A percentile compares a stretch with the other conserved stretches of the same genome.
Evolutionary conservation across 495 filamentous ascomycete species (phyloP).

Genomic region (Aspergillus ostianus): DNA sequence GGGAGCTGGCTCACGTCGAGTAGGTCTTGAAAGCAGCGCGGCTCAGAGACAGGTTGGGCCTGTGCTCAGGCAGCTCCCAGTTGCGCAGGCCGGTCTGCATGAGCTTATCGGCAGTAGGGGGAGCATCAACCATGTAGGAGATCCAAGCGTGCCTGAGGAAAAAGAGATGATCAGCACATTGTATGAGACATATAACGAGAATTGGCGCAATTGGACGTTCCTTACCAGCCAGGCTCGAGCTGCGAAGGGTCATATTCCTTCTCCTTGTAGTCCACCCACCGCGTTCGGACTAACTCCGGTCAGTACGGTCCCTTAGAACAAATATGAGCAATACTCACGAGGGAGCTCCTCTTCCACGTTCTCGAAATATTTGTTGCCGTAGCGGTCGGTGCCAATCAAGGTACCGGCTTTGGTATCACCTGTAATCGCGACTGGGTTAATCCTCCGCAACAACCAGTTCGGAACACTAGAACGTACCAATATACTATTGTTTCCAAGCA

Average conservation of each 20-base stretch:
- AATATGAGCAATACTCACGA: slow-evolving; percentile 51
- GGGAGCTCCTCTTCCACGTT: slow-evolving; percentile 90
- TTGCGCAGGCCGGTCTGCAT: slow-evolving; percentile 59
- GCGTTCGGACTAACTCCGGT: slow-evolving; percentile 70
- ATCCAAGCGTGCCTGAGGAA: slow-evolving; percentile 85
- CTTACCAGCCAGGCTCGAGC: slow-evolving; percentile 90
- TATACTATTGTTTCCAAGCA: slow-evolving; percentile 51
- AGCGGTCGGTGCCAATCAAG: slow-evolving; percentile 81
- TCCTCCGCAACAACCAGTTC: slow-evolving; percentile 1
- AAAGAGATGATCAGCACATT: neutral
- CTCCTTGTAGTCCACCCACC: slow-evolving; percentile 96
- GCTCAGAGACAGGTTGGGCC: slow-evolving; percentile 68
- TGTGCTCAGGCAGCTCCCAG: slow-evolving; percentile 77
- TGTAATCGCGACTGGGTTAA: slow-evolving; percentile 41
- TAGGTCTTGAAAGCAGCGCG: slow-evolving; percentile 88
- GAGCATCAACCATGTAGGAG: slow-evolving; percentile 85
- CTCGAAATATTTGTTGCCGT: slow-evolving; percentile 97
- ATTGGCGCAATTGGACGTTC: neutral
- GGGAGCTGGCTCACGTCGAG: slow-evolving; percentile 70
- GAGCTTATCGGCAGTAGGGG: slow-evolving; percentile 73
- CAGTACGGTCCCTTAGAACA: neutral
- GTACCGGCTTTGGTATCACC: slow-evolving; percentile 97
- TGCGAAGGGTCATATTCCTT: slow-evolving; percentile 86
- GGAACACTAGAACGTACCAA: slow-evolving; percentile 49
- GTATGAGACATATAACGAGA: neutral